Evolutionary conservation across 768 basidiomycete genomes (phyloP), one percentile per base, ranked within the genome.

Genomic region (Mycena chlorophos): DNA sequence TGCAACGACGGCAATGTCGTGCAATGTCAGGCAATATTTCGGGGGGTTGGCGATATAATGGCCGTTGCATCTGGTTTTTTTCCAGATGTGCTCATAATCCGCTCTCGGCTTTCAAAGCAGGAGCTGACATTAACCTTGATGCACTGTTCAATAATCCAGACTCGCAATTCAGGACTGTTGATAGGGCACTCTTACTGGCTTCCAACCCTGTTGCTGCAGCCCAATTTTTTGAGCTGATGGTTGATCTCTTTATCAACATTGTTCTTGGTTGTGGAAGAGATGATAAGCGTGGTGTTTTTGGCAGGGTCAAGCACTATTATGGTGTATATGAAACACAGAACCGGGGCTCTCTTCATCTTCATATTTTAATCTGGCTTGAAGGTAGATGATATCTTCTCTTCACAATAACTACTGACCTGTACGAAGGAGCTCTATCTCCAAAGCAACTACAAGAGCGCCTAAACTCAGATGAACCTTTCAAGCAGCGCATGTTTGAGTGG

Each of bases 121-220:
- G 65, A n/a, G 38, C 39, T 13, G 59, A 65, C 23, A 65, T 66
- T 28, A 53, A 66, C 25, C 6, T 66, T 4, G 61, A 66, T 20
- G 42, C 62, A 1, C 23, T 52, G 0, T 58, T 63, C 50, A 40
- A 47, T 12, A 39, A 42, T 19, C 37, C 53, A 0, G 59, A 60
- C 25, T 54, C 59, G 5, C 6, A 22, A 5, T 60, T 51, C 31
- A 55, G 55, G 0, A n/a, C 54, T 1, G 57, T 63, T 37, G 51
- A 59, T 29, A 47, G 61, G 0, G 55, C 55, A 1, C 51, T 30
- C 19, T 31, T 31, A 25, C 28, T 73, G 2, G 70, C 70, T 0
- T 20, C 31, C 0, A 68, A 75, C 49, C 73, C 71, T 0, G 68
- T 66, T 29, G 73, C 69, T 3, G 67, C 71, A 1, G 72, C 73